Percentiles rank a stretch among this genome's conserved stretches.
phyloP scores from a whole-genome alignment of 306 rosid genomes.

The Begonia loranthoides region DNA sequence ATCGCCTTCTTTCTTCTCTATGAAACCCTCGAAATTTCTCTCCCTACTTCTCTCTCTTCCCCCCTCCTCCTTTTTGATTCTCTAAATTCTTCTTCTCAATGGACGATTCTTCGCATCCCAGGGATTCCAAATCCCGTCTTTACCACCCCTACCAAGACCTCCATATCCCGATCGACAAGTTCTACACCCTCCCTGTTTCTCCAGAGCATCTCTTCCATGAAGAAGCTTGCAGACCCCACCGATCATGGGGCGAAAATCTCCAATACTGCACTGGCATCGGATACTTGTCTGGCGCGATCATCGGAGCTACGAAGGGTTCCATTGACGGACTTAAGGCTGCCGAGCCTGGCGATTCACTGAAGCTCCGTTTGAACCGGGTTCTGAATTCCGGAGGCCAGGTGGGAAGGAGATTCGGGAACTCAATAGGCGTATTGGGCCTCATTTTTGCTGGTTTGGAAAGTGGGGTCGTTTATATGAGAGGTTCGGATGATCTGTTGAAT shows the following conservation, averaged over 20 bases:
- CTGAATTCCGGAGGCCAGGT: conserved; percentile 52
- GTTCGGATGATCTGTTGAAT: conserved; percentile 38
- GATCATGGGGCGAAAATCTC: conserved; percentile 59
- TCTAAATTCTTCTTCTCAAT: conserved; percentile 5
- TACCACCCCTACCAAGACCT: conserved; percentile 65
- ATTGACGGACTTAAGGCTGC: conserved; percentile 36
- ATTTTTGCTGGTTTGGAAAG: conserved; percentile 47
- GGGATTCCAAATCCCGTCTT: conserved; percentile 19
- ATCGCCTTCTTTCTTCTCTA: no score
- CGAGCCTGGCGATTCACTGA: conserved; percentile 39
- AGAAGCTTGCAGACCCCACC: conserved; percentile 40
- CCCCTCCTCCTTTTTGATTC: no score
- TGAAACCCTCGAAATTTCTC: no score
- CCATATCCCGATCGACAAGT: conserved; percentile 36
- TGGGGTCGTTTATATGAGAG: conserved; percentile 25
- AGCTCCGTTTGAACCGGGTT: conserved; percentile 47
- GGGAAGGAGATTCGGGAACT: conserved; percentile 38
- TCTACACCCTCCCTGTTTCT: conserved; percentile 54
- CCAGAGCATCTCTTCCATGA: conserved; percentile 52
- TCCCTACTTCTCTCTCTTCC: no score
- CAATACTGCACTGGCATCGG: conserved; percentile 55
- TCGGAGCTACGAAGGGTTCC: conserved; percentile 38
- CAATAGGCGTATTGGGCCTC: conserved; percentile 45
- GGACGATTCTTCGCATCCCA: conserved; percentile 32
- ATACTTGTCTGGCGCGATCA: conserved; percentile 42